These are phyloP conservation scores for Camelina sativa DNA, from an alignment of 345 rosid species.

Conservation along the genomic window DNA sequence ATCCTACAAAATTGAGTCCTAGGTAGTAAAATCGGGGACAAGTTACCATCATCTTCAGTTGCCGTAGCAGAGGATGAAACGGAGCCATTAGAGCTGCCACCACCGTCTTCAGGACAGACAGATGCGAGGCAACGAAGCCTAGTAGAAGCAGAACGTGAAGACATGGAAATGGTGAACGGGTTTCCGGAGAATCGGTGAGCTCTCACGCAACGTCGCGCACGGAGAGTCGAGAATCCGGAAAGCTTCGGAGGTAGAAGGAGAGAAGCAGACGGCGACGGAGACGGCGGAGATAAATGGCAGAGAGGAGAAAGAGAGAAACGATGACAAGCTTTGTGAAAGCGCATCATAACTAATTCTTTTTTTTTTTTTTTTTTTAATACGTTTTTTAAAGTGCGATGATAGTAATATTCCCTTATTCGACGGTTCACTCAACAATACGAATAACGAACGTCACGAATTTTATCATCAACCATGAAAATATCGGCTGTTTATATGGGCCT, in stretches of 20 bases:
- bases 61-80: conserved; percentile 43
- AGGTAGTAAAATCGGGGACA: not conserved
- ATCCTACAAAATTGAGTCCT: not conserved
- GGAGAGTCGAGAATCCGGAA: conserved; percentile 41
- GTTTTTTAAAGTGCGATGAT: conserved; percentile 12
- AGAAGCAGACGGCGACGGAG: conserved; percentile 34
- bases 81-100: conserved; percentile 47
- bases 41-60: conserved; percentile 62
- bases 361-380: not conserved
- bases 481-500: conserved; percentile 26
- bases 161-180: conserved; percentile 47
- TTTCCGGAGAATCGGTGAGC: conserved; percentile 38
- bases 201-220: conserved; percentile 36
- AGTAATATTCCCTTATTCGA: conserved; percentile 22
- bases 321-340: conserved; percentile 56
- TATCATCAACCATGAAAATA: not conserved
- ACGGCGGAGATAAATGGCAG: conserved; percentile 42
- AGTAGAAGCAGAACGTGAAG: conserved; percentile 48
- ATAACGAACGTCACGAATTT: not conserved
- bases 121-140: conserved; percentile 58
- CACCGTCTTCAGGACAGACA: conserved; percentile 54
- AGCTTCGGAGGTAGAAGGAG: conserved; percentile 29
- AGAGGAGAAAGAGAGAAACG: conserved; percentile 50
- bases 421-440: conserved; percentile 7
- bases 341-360: too few relatives aligned